Evolutionary conservation across 768 basidiomycete species (phyloP), one percentile per base, ranked within the genome.

Genomic region (Lactarius sanguifluus): DNA sequence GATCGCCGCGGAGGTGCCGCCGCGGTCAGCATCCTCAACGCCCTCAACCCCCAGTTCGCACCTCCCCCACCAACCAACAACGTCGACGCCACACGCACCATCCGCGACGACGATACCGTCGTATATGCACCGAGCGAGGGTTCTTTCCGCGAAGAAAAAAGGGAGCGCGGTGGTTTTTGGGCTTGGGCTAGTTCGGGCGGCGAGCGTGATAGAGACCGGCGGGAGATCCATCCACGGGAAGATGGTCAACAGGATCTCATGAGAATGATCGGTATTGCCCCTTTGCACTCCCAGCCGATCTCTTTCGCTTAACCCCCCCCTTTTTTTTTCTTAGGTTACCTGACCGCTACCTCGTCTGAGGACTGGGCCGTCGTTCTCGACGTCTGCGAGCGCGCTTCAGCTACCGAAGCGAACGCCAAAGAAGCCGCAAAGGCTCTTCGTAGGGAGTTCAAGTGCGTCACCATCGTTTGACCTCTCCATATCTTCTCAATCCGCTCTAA

Each of bases 311-410:
- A 45, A n/a, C n/a, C 36, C 38, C 5, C 20, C 20, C 36, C 63
- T 10, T 25, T 40, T 16, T 58, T 69, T 23, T 69, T 45, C 18
- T 65, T 56, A 91, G 90, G 89, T 0, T 91, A 83, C 71, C 79
- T 92, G 18, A 89, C 90, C 2, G 90, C 89, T 0, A 91, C 89
- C 0, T 82, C 88, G 1, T 88, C 91, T 3, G 91, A 94, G 73
- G 90, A 94, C 73, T 92, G 91, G 88, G 76, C 82, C 0, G 82
- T 93, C 36, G 89, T 95, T 0, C 80, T 94, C 59, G 92, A 94
- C 62, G 90, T 95, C 18, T 94, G 91, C 72, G 94, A 96, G 62
- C 81, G 91, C 40, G 90, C 91, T 5, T 91, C 90, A 1, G 76
- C 83, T 2, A 89, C 73, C 71, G 91, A 94, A 64, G 73, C 77